Base-by-base conservation (phyloP, 495 filamentous ascomycete species). In the Cryomyces minteri region DNA sequence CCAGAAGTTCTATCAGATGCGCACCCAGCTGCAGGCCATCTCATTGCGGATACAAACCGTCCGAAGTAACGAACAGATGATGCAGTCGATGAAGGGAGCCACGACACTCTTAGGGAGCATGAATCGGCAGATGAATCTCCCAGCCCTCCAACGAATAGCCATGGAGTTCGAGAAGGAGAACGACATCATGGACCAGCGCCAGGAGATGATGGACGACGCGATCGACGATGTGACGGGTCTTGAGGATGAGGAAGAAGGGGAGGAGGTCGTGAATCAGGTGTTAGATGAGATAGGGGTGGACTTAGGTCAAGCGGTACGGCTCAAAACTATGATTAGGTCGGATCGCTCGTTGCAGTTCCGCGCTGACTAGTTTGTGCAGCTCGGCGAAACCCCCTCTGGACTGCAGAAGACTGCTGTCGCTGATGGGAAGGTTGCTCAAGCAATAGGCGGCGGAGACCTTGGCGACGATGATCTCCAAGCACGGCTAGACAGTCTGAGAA, bases 141-240 rank as follows among this genome's bases (percentile, higher is more conserved):
- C 90, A 2, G 85, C 83, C 9, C 65, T 98, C 36, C 90, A 96
- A 59, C 76, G 92, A 43, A 96, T 98, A 59, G 88, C 90, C 4
- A 96, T 96, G 88, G 90, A 98, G 58, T 98, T 98, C 53, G 92
- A 98, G 67, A 79, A 82, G 51, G 92, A 98, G 66, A 98, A 94
- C 62, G 90, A 95, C 53, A 84, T 96, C 43, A 98, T 98, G 90
- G 90, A 98, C 59, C 84, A 96, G 64, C 73, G 90, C 48, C 86
- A 96, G 65, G 90, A 98, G 58, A 96, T 96, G 84, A 95, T 98
- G 92, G 90, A 94, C 58, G 92, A 96, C 64, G 90, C 85, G n/a
- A 92, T 96, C 42, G 92, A 98, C 61, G 92, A 98, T 59, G 90
- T 87, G 36, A 96, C 88, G 43, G 90, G 92, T 11, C 70, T 94